Base-by-base conservation (phyloP, 139 green algal species). In the Volvox africanus region DNA sequence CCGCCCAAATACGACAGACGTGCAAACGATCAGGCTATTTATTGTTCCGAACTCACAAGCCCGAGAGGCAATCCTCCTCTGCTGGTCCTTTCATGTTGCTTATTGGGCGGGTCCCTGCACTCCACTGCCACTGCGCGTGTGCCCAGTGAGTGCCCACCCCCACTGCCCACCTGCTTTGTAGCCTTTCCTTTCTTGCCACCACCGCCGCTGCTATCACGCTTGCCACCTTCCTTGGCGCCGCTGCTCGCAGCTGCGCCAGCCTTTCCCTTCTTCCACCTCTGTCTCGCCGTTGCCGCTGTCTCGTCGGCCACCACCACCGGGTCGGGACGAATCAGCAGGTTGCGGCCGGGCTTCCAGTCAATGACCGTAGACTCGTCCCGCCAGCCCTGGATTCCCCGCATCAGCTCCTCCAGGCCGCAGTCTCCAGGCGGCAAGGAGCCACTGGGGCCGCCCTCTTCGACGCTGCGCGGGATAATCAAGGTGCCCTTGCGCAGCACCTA, bases 401-500 rank as follows among this genome's bases (percentile, higher is more conserved):
- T 68, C 78, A 55, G 24, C 32, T 32, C 85, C 28, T 24, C 68
- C 28, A 62, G 55, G 13, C 67, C 71, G 1, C 44, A 20, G 85
- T 69, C 16, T 9, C 44, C 44, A 55, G 44, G 44, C 44, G 5
- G 44, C 44, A 55, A 55, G 44, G 9, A 55, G 71, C 67, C 33
- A 19, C 32, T 17, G 13, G 11, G 50, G 21, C 65, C 50, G 16
- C 20, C 36, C 22, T 33, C 71, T 21, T 32, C 21, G 71, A 3
- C 26, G 18, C 71, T 30, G 71, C 71, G 26, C 5, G 69, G 86
- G 61, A 88, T 61, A 6, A 93, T 37, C 36, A 82, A 90, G n/a
- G 90, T 50, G 61, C 91, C 91, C 61, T 87, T 82, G 61, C 91
- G 91, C 9, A 93, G 87, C 32, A 93, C 91, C 91, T 93, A 0